Percentiles rank a stretch among this genome's conserved stretches.
Conservation (phyloP, 139 green algal genomes). For the Chlorella vulgaris region DNA sequence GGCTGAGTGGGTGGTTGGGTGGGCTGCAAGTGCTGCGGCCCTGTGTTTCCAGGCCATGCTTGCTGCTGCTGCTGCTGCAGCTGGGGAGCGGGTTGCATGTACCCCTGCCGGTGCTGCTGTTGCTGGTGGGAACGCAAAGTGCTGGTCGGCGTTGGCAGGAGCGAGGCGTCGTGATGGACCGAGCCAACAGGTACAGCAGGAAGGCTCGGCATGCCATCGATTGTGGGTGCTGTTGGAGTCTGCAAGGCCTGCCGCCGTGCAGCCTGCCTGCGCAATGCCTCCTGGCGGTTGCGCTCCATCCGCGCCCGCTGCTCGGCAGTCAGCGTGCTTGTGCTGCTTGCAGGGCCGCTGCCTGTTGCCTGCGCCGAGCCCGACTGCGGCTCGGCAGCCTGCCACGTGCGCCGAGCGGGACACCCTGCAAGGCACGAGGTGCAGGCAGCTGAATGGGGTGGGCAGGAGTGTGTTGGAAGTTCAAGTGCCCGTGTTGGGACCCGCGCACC, state of each 20-base stretch:
- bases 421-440: too few relatives aligned
- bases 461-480: too few relatives aligned
- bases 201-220: background rate
- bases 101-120: too few relatives aligned
- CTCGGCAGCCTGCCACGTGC: too few relatives aligned
- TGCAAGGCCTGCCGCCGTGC: background rate
- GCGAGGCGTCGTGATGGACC: background rate
- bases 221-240: background rate
- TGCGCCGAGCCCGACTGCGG: background rate
- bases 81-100: too few relatives aligned
- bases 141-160: background rate
- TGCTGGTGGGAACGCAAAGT: too few relatives aligned
- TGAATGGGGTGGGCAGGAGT: too few relatives aligned
- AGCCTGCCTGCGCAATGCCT: background rate
- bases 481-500: too few relatives aligned
- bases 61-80: too few relatives aligned
- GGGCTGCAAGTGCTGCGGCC: too few relatives aligned
- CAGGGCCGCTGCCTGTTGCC: background rate
- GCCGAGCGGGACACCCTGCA: too few relatives aligned
- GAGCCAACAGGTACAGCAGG: background rate
- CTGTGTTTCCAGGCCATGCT: too few relatives aligned
- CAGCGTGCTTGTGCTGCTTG: background rate
- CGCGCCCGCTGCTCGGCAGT: constrained; percentile 9
- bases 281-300: constrained; percentile 5
- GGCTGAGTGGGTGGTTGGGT: background rate